These are phyloP conservation scores for Neurospora sublineolata DNA, from an alignment of 495 filamentous ascomycete species.

Conservation along the genomic window DNA sequence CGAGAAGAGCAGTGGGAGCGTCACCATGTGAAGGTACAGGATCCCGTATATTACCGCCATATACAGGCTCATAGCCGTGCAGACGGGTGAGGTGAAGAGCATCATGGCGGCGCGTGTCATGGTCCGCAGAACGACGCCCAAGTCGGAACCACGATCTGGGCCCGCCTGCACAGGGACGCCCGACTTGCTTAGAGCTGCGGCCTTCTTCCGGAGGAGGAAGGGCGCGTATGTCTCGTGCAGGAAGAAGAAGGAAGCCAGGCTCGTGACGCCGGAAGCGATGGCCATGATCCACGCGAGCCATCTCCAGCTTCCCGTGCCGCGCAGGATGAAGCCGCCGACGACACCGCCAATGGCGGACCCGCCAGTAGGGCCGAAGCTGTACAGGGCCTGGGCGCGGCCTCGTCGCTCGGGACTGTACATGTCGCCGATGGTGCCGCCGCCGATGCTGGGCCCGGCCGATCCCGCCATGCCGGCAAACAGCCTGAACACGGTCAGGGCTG, in stretches of 20 bases:
- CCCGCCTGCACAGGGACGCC: background rate
- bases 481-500: constrained; percentile 50
- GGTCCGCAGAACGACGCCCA: constrained; percentile 22
- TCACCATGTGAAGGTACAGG: constrained; percentile 67
- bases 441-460: constrained; percentile 42
- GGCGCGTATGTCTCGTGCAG: constrained; percentile 44
- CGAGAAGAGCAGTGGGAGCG: constrained; percentile 51
- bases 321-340: constrained; percentile 42
- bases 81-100: constrained; percentile 50
- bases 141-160: background rate
- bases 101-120: constrained; percentile 46
- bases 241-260: constrained; percentile 33
- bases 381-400: background rate
- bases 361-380: background rate
- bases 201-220: constrained; percentile 43
- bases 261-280: constrained; percentile 32
- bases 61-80: constrained; percentile 58
- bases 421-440: constrained; percentile 42
- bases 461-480: constrained; percentile 44
- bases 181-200: constrained; percentile 11
- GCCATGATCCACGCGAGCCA: constrained; percentile 53
- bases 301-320: constrained; percentile 41
- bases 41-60: constrained; percentile 66
- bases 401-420: constrained; percentile 28
- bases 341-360: constrained; percentile 19